Base-by-base conservation (phyloP, 192 early-diverging fungal genomes). In the Jimgerdemannia flammicorona region DNA sequence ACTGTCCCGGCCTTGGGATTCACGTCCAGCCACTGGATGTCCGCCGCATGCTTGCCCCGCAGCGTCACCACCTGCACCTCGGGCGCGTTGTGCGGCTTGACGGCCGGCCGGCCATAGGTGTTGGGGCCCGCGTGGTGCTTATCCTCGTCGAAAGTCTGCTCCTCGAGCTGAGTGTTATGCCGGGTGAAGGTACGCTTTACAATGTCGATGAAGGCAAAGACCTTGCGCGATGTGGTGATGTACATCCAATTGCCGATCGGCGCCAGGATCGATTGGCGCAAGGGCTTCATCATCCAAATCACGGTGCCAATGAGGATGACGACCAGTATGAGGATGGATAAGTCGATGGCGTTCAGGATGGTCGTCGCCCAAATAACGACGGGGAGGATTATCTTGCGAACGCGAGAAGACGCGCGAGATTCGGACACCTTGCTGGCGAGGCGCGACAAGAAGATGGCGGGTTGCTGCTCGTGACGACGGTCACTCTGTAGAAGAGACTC, bases 241-340 rank as follows among this genome's bases (percentile, higher is more conserved):
- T 59, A 59, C 29, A 73, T 43, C 14, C 67, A 73, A 4, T 73
- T 73, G 2, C 72, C 72, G 65, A 67, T 44, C 3, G 64, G 72
- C 0, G 72, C 44, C 6, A 73, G 44, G 29, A 73, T 44, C 0
- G 72, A 19, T 40, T 73, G 72, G 64, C 65, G 44, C 63, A 73
- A 44, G 29, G 72, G 80, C 17, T 69, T 20, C 39, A 81, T 69
- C 67, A 78, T 73, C 80, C 80, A 81, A 8, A 75, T 17, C 39
- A 78, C 66, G 14, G 76, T 76, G 1, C 66, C 71, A 7, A 77
- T 66, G n/a, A 73, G 67, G 1, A 78, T 73, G 10, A 81, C 3
- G 39, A 76, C 75, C 3, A 81, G 43, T 4, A 81, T n/a, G 7
- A 81, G 2, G 9, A 68, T 75, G 3, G 80, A 74, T 3, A 81